Base-by-base conservation (phyloP, 768 basidiomycete genomes). In the Dacryopinax primogenitus region DNA sequence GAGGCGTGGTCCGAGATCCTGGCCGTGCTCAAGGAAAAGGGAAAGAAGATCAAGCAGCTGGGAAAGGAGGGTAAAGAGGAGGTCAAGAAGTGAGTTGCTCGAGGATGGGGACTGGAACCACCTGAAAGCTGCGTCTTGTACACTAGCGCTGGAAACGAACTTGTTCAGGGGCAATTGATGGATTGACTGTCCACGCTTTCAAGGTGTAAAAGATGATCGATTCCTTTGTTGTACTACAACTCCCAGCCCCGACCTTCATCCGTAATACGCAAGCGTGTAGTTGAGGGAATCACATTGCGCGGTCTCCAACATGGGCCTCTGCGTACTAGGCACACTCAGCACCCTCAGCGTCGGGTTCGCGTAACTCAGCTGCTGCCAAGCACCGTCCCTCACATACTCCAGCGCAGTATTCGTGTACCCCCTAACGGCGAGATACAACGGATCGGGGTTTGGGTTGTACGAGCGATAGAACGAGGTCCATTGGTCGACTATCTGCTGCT, bases 381-480 rank as follows among this genome's bases (percentile, higher is more conserved):
- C 62, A 2, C 76, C 74, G 63, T 72, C 71, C 32, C 70, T 51
- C 23, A 67, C 67, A 26, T 78, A 68, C 7, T 71, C 73, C 33
- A 68, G 65, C 0, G 74, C 69, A 0, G 79, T 77, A 16, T 69
- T 72, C 1, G 72, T 70, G 70, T 78, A 81, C 1, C 80, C 81
- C 0, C 80, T 73, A 2, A 78, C 79, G 0, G 70, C 65, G 33
- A 82, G 77, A 69, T 78, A 81, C 1, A 67, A 74, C 0, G 70
- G 66, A 2, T 76, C 72, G 0, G 80, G 81, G 66, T 81, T 82
- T 6, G 82, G 81, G 65, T 82, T 71, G 68, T 76, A 78, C 2
- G 78, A 77, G 37, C 80, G 75, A 7, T 78, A 80, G 66, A 82
- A 82, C 6, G 78, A 70, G 0, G 77, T 73, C 82, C 81, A 83